These are phyloP conservation scores for Grigorovia yakushimaensis DNA, from an alignment of 805 yeast species.

Conservation along the genomic window DNA sequence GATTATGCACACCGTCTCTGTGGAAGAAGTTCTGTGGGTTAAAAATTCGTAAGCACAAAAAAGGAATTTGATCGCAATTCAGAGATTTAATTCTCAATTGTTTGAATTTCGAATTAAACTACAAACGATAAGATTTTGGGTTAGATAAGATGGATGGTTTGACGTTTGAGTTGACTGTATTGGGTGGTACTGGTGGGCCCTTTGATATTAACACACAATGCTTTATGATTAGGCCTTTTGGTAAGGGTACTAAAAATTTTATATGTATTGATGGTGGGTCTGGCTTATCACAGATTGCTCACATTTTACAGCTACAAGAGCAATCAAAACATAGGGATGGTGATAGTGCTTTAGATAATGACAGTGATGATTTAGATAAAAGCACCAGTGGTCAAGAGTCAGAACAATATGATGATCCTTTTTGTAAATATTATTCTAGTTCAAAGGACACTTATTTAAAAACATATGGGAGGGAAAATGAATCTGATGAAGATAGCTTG, in stretches of 20 bases:
- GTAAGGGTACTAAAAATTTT: slow-evolving; percentile 26
- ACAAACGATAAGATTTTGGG: not conserved
- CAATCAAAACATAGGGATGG: not conserved
- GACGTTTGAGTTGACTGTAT: slow-evolving; percentile 38
- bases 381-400: too few relatives aligned
- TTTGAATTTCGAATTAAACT: too few relatives aligned
- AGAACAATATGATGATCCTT: not conserved
- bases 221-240: slow-evolving; percentile 50
- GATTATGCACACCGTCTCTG: too few relatives aligned
- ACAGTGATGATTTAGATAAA: too few relatives aligned
- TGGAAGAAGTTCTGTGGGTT: too few relatives aligned
- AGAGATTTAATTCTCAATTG: too few relatives aligned
- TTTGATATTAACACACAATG: slow-evolving; percentile 61
- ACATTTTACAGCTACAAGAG: slow-evolving; percentile 4
- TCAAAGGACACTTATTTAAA: too few relatives aligned
- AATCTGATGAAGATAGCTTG: not conserved
- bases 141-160: not conserved
- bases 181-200: slow-evolving; percentile 86
- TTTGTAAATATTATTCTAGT: not conserved
- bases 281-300: slow-evolving; percentile 46
- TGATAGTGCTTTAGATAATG: too few relatives aligned
- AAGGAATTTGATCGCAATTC: too few relatives aligned
- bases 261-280: slow-evolving; percentile 74
- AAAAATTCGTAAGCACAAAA: too few relatives aligned
- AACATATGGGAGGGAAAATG: not conserved